phyloP scores from a whole-genome alignment of 1,139 yeast species.

The Taiozyma sp. region DNA sequence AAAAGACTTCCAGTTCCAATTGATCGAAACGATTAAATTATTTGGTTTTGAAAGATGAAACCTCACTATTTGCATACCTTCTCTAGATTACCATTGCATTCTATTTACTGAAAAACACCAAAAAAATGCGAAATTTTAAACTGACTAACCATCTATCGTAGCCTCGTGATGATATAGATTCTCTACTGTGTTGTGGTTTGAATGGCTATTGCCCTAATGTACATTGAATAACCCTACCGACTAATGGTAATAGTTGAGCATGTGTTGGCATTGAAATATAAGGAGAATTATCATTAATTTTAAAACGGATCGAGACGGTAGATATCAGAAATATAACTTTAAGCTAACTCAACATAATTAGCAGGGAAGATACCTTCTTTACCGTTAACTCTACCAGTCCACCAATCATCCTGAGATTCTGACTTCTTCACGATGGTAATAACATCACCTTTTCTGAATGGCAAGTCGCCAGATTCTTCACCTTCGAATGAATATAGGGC shows the following conservation, averaged over 20 bases:
- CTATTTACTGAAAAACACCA: background rate
- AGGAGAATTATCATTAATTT: constrained; percentile 3
- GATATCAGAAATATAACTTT: constrained; percentile 7
- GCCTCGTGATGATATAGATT: too few relatives aligned
- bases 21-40: constrained; percentile 28
- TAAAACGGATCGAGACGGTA: background rate
- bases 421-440: constrained; percentile 82
- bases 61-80: background rate
- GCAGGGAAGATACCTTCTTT: constrained; percentile 94
- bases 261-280: background rate
- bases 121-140: background rate
- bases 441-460: constrained; percentile 94
- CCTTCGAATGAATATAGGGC: constrained; percentile 88
- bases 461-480: constrained; percentile 85
- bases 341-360: constrained; percentile 84
- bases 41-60: constrained; percentile 27
- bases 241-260: background rate
- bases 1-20: constrained; percentile 25
- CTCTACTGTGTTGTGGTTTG: background rate
- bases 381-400: constrained; percentile 91
- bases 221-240: background rate
- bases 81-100: background rate
- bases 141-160: too few relatives aligned
- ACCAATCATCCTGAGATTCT: constrained; percentile 93
- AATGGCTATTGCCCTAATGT: background rate